Evolutionary conservation across 805 yeast species (phyloP).

Genomic region (Tetrapisispora taiwanensis): DNA sequence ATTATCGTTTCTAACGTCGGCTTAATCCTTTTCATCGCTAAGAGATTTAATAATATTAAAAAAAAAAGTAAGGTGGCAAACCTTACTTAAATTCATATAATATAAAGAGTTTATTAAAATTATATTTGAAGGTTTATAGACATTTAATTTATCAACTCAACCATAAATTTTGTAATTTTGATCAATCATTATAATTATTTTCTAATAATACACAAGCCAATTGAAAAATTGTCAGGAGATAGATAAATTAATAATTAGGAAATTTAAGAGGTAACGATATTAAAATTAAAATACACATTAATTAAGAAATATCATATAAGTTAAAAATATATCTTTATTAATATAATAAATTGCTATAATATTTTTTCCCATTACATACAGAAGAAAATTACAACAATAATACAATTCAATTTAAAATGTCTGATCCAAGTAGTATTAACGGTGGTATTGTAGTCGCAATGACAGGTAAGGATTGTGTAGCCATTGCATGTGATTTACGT

Average conservation of each 20-base stretch:
- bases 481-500: slow-evolving; percentile 91
- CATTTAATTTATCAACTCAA: no score
- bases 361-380: background rate
- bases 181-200: no score
- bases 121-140: no score
- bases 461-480: slow-evolving; percentile 97
- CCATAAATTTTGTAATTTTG: no score
- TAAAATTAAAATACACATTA: no score
- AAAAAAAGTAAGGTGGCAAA: slow-evolving; percentile 3
- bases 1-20: slow-evolving; percentile 1
- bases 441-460: slow-evolving; percentile 98
- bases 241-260: no score
- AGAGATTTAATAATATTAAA: background rate
- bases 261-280: no score
- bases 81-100: background rate
- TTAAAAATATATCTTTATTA: no score
- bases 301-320: no score
- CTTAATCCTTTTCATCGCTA: background rate
- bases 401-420: slow-evolving; percentile 33
- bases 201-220: no score
- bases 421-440: slow-evolving; percentile 71
- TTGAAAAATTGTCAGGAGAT: no score
- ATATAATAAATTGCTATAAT: background rate
- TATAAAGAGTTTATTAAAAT: no score
- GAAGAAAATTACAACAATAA: background rate